These are phyloP conservation scores for Alternaria solani DNA, from an alignment of 2,329 filamentous ascomycete genomes.

Conservation along the genomic window DNA sequence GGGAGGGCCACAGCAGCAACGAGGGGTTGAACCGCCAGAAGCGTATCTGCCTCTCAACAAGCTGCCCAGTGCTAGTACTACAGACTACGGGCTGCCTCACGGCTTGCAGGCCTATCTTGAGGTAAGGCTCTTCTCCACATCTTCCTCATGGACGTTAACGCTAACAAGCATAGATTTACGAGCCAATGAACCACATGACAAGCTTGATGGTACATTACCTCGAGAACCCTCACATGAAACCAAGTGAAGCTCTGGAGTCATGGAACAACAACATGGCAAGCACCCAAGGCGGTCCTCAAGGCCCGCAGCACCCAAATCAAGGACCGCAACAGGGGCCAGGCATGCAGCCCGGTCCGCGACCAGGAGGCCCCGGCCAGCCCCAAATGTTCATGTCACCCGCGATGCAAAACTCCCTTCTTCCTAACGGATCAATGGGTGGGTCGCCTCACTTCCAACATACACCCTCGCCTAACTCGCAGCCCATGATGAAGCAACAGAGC, in stretches of 20 bases:
- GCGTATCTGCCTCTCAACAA: slow-evolving; percentile 56
- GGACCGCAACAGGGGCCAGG: slow-evolving; percentile 37
- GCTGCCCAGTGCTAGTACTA: slow-evolving; percentile 57
- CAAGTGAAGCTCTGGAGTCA: slow-evolving; percentile 63
- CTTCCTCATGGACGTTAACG: slow-evolving; percentile 21
- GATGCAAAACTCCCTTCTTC: slow-evolving; percentile 62
- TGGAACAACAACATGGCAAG: slow-evolving; percentile 57
- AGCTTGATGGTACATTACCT: slow-evolving; percentile 66
- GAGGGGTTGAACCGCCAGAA: slow-evolving; percentile 39
- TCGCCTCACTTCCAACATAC: slow-evolving; percentile 58
- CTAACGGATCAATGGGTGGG: slow-evolving; percentile 59
- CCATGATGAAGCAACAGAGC: slow-evolving; percentile 65
- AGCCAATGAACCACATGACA: slow-evolving; percentile 71
- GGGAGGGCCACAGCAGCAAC: slow-evolving; percentile 53
- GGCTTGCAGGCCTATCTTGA: slow-evolving; percentile 69
- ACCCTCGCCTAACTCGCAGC: slow-evolving; percentile 57
- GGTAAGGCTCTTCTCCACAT: slow-evolving; percentile 53
- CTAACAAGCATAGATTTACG: slow-evolving; percentile 62
- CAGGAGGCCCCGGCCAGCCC: slow-evolving; percentile 42
- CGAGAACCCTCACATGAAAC: slow-evolving; percentile 60
- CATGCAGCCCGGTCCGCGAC: slow-evolving; percentile 44
- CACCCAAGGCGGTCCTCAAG: slow-evolving; percentile 28
- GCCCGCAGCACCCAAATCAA: slow-evolving; percentile 18
- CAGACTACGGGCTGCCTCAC: slow-evolving; percentile 63
- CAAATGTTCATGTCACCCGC: slow-evolving; percentile 65